Evolutionary conservation across 2,329 filamentous ascomycete species (phyloP), one percentile per base, ranked within the genome.

Genomic region (Cytospora schulzeri): DNA sequence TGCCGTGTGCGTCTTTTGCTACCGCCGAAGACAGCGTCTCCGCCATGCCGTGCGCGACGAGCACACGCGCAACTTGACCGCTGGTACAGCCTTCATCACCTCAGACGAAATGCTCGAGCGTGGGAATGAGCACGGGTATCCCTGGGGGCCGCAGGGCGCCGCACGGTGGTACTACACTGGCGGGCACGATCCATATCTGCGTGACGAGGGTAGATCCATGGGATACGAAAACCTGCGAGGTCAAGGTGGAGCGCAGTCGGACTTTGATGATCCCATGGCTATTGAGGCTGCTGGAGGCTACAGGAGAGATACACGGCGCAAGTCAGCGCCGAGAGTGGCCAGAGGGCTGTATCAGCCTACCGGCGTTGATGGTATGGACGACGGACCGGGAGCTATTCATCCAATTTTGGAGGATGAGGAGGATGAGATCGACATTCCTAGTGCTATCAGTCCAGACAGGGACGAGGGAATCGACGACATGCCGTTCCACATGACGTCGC

Each of bases 401-500:
- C 85, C 85, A 0, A 87, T 87, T 65, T 80, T 84, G 68, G 85
- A 87, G 67, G 84, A 83, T 11, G 84, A 85, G 48, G 84, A 87
- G 68, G 83, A 86, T 35, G 81, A 80, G 68, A 69, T 51, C 66
- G 74, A 61, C 59, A 67, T 57, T 58, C 69, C 63, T 19, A 55
- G 68, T 71, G 63, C 65, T 8, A 68, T 67, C 26, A 68, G 63
- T 28, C 67, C 66, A 9, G 67, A 68, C 14, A 65, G 65, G 31
- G 69, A 71, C 14, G 66, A 69, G 58, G 64, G 59, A 29, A 50
- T 33, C 48, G 60, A 61, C 7, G 60, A 56, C 76, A 83, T 86
- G 69, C 84, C 83, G 0, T 86, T 86, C 72, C 68, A 76, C 19
- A 85, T 81, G 14, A 83, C 83, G 2, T 35, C 0, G 74, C 71